phyloP scores from a whole-genome alignment of 2,329 filamentous ascomycete genomes.

The Alternaria hordeiaustralica region DNA sequence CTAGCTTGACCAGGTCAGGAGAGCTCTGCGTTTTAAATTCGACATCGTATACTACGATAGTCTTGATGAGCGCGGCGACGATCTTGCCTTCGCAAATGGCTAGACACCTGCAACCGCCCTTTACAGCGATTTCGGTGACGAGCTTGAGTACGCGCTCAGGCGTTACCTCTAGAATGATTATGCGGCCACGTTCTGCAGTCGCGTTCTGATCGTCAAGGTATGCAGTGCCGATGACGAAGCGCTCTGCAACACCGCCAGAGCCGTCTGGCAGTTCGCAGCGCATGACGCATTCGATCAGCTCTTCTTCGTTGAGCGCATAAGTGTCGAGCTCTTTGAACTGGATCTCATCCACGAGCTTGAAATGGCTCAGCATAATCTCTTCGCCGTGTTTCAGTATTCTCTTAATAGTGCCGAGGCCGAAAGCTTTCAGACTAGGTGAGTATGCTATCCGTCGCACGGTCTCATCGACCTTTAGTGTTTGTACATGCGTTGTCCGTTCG shows the following conservation, averaged over 20 bases:
- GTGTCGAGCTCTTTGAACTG: constrained; percentile 80
- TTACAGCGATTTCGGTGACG: constrained; percentile 72
- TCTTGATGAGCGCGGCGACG: constrained; percentile 88
- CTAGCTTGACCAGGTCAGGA: constrained; percentile 69
- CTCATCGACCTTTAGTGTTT: constrained; percentile 76
- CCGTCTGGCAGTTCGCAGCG: constrained; percentile 73
- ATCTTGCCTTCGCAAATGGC: constrained; percentile 75
- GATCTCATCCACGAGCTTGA: constrained; percentile 90
- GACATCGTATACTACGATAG: constrained; percentile 67
- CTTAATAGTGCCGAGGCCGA: constrained; percentile 85
- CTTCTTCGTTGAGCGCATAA: constrained; percentile 68
- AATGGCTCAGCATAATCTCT: constrained; percentile 79
- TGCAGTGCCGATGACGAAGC: constrained; percentile 91
- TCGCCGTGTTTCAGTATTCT: constrained; percentile 72
- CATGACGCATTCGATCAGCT: constrained; percentile 86
- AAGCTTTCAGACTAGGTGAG: constrained; percentile 77
- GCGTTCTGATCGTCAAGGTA: constrained; percentile 69
- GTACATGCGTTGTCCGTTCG: constrained; percentile 86
- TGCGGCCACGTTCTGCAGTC: constrained; percentile 69
- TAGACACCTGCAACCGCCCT: constrained; percentile 81
- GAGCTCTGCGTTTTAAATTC: constrained; percentile 62
- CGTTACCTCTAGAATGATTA: constrained; percentile 84
- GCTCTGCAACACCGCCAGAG: constrained; percentile 66
- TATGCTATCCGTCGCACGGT: constrained; percentile 89
- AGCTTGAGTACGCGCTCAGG: constrained; percentile 75